Percentiles rank a stretch among this genome's conserved stretches.
These are phyloP conservation scores for Rhododendron ovatum DNA, from an alignment of 148 eudicot species.

Conservation along the genomic window DNA sequence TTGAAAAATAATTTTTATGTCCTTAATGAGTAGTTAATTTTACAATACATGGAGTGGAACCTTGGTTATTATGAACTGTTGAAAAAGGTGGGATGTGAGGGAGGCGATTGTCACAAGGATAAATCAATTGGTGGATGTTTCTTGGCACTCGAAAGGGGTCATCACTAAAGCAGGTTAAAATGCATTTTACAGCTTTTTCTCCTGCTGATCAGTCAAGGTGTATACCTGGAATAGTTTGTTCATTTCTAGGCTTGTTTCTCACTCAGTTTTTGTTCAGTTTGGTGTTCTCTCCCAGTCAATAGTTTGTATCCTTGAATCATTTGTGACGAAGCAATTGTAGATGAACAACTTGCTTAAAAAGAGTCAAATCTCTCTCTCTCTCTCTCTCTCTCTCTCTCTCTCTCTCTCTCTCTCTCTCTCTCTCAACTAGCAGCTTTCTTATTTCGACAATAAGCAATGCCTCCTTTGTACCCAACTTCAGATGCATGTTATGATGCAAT, in stretches of 20 bases:
- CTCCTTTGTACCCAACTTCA: too few relatives aligned
- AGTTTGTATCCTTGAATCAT: background rate
- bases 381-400: too few relatives aligned
- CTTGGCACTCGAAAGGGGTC: background rate
- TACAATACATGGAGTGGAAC: background rate
- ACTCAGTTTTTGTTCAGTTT: background rate
- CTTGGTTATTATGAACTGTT: background rate
- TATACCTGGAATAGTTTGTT: background rate
- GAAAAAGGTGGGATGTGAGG: background rate
- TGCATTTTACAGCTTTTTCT: background rate
- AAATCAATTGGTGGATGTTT: constrained; percentile 10
- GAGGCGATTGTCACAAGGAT: background rate
- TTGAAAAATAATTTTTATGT: background rate
- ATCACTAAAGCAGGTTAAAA: background rate
- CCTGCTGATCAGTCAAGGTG: background rate
- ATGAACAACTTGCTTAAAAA: background rate
- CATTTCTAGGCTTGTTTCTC: background rate
- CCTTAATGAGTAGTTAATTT: constrained; percentile 26
- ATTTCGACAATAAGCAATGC: too few relatives aligned
- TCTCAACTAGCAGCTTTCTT: too few relatives aligned
- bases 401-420: too few relatives aligned
- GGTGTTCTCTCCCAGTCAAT: background rate
- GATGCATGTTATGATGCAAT: too few relatives aligned
- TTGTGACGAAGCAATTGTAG: background rate
- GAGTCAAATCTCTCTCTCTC: background rate